Conservation (phyloP, 208 protist species). For the Wallacemonas collosoma region DNA sequence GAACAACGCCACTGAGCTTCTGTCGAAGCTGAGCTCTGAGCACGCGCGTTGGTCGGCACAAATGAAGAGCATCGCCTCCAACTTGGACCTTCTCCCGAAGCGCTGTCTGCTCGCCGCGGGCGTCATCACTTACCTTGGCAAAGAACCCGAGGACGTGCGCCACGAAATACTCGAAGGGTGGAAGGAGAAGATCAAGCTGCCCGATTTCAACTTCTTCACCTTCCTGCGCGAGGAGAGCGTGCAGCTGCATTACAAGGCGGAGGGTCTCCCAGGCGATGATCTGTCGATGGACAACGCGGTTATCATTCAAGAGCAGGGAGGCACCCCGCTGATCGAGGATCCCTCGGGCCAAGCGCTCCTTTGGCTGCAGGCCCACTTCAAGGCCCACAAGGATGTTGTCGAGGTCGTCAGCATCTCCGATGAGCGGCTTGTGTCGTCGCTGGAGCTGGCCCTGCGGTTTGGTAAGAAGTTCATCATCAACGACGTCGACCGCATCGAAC, state of each 20-base stretch:
- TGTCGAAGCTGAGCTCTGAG: constrained; percentile 96
- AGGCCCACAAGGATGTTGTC: constrained; percentile 63
- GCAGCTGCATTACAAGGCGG: constrained; percentile 94
- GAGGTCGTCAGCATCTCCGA: constrained; percentile 94
- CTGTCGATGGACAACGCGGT: constrained; percentile 98
- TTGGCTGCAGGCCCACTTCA: constrained; percentile 94
- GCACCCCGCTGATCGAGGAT: constrained; percentile 96
- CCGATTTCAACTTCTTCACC: constrained; percentile 89
- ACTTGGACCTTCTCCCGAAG: constrained; percentile 80
- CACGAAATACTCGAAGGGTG: constrained; percentile 71
- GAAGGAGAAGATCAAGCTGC: constrained; percentile 75
- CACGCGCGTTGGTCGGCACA: constrained; percentile 94
- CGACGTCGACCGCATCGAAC: constrained; percentile 96
- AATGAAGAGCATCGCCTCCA: constrained; percentile 68
- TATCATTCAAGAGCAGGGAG: constrained; percentile 91
- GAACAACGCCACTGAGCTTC: constrained; percentile 88
- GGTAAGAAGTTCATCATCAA: constrained; percentile 98
- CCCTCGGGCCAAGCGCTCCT: constrained; percentile 90
- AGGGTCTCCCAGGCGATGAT: constrained; percentile 95
- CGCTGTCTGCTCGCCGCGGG: constrained; percentile 88
- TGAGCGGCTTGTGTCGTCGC: constrained; percentile 91
- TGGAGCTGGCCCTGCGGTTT: constrained; percentile 98
- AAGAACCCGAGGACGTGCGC: constrained; percentile 89
- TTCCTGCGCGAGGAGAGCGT: constrained; percentile 96
- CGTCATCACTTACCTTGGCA: constrained; percentile 95